Evolutionary conservation across 140 eudicot species (phyloP).

Genomic region (Anethum foeniculum): DNA sequence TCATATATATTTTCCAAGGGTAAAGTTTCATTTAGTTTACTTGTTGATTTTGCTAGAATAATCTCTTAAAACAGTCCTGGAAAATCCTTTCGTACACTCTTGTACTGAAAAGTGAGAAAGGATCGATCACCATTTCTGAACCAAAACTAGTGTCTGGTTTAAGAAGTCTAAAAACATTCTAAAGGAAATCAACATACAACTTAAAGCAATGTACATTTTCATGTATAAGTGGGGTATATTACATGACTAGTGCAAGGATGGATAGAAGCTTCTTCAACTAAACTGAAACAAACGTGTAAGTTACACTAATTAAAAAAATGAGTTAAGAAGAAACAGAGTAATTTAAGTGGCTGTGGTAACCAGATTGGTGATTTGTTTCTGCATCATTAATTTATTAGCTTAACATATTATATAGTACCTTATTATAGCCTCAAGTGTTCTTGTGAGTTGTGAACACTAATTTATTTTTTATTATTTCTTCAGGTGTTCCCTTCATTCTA

Average conservation of each 20-base stretch:
- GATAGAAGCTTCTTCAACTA: background rate
- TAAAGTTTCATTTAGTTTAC: background rate
- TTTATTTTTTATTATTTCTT: constrained; percentile 20
- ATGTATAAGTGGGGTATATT: background rate
- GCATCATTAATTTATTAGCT: background rate
- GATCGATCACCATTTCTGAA: background rate
- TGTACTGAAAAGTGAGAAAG: background rate
- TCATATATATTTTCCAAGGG: background rate
- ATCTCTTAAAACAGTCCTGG: background rate
- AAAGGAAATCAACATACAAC: background rate
- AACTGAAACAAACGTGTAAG: background rate
- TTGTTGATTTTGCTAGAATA: background rate
- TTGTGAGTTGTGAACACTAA: background rate
- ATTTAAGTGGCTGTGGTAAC: background rate
- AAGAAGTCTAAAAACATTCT: background rate
- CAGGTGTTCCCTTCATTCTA: constrained; percentile 90
- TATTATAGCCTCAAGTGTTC: background rate
- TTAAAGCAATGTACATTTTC: background rate
- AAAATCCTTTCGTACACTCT: background rate
- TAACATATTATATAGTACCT: background rate
- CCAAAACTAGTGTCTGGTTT: background rate
- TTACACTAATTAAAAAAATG: background rate
- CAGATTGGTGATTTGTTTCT: background rate
- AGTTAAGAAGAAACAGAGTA: background rate
- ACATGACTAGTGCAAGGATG: background rate